Evolutionary conservation across 2,329 filamentous ascomycete genomes (phyloP).

Genomic region (Talaromyces islandicus): DNA sequence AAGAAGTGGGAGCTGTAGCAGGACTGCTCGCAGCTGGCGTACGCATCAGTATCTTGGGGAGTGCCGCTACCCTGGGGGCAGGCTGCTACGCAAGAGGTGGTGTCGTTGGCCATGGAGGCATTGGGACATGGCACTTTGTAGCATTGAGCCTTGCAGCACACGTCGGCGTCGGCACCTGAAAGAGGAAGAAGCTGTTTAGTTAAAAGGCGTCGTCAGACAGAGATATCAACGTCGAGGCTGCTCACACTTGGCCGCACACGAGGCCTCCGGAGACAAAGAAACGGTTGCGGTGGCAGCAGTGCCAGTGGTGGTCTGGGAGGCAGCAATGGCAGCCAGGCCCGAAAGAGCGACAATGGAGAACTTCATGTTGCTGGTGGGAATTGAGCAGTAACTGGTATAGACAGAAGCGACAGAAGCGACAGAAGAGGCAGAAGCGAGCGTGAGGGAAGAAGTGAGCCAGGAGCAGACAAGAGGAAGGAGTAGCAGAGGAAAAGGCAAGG

Average conservation of each 20-base stretch:
- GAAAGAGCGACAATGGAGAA: constrained; percentile 39
- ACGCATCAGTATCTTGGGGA: constrained; percentile 39
- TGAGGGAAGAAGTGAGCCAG: constrained; percentile 4
- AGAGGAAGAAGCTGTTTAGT: not conserved
- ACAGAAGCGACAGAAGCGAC: not conserved
- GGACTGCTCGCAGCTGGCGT: constrained; percentile 42
- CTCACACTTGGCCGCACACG: constrained; percentile 35
- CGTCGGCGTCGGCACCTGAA: constrained; percentile 38
- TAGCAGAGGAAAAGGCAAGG: constrained; percentile 12
- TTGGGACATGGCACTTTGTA: constrained; percentile 48
- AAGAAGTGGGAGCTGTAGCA: constrained; percentile 48
- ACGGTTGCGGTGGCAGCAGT: constrained; percentile 25
- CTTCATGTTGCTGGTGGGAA: constrained; percentile 28
- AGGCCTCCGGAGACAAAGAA: constrained; percentile 25
- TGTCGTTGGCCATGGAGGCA: constrained; percentile 44
- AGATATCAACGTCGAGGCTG: not conserved
- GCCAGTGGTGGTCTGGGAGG: constrained; percentile 33
- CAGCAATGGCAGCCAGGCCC: constrained; percentile 39
- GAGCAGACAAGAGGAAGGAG: constrained; percentile 20
- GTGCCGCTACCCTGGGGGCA: constrained; percentile 50
- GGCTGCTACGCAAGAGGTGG: constrained; percentile 46
- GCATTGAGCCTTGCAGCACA: constrained; percentile 49
- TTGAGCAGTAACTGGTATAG: not conserved
- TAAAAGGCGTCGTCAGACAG: not conserved
- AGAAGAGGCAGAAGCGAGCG: not conserved